Evolutionary conservation across 768 basidiomycete species (phyloP).

Genomic region (Boletus reticulatus): DNA sequence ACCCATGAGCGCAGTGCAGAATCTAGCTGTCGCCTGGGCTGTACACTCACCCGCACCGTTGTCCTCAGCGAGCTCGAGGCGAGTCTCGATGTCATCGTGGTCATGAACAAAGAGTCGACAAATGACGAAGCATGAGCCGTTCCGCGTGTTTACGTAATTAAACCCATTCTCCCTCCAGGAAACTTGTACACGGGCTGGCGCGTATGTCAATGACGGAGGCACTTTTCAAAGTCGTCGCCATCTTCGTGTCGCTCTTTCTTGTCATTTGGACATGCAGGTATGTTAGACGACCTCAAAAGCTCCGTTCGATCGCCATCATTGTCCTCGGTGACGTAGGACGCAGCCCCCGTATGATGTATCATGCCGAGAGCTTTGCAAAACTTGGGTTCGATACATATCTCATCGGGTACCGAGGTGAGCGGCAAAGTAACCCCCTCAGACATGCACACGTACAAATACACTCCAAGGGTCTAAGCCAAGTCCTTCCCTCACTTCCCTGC

Average conservation of each 20-base stretch:
- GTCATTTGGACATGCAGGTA: slow-evolving; percentile 12
- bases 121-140: not conserved
- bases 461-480: slow-evolving; percentile 71
- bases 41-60: not conserved
- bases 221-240: slow-evolving; percentile 2
- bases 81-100: slow-evolving; percentile 20
- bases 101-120: not conserved
- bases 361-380: slow-evolving; percentile 88
- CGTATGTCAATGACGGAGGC: slow-evolving; percentile 1
- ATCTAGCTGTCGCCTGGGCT: slow-evolving; percentile 5
- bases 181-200: no score
- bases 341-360: slow-evolving; percentile 98
- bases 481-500: slow-evolving; percentile 64
- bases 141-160: slow-evolving; percentile 22
- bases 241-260: slow-evolving; percentile 14
- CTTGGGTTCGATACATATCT: slow-evolving; percentile 75
- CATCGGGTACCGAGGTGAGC: slow-evolving; percentile 82
- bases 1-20: slow-evolving; percentile 18
- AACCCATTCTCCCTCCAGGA: no score
- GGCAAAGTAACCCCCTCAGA: not conserved
- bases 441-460: not conserved
- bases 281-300: slow-evolving; percentile 26
- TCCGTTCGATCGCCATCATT: slow-evolving; percentile 80
- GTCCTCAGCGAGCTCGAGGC: slow-evolving; percentile 17
- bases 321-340: slow-evolving; percentile 96